Evolutionary conservation across 1,284 basidiomycete species (phyloP).

Genomic region (Waitea zeae): DNA sequence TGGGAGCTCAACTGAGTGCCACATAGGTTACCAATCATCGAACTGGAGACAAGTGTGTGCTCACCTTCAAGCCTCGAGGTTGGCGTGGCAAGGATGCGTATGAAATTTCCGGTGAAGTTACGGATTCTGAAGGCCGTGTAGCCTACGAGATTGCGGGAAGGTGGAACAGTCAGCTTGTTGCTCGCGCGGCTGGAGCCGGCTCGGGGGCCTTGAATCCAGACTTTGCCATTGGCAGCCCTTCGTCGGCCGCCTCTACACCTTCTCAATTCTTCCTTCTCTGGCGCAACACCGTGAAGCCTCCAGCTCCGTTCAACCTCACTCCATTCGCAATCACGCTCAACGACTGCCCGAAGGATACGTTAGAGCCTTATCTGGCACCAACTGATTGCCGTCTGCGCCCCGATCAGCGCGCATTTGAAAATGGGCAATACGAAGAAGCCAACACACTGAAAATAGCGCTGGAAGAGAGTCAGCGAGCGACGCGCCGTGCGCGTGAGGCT

Average conservation of each 20-base stretch:
- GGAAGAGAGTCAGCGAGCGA: constrained; percentile 79
- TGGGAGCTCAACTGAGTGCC: neutral
- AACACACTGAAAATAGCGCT: constrained; percentile 78
- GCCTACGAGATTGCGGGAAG: constrained; percentile 88
- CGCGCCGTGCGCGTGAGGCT: constrained; percentile 61
- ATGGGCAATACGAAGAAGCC: constrained; percentile 81
- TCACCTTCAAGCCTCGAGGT: constrained; percentile 92
- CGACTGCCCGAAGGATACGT: constrained; percentile 49
- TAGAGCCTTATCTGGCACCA: constrained; percentile 65
- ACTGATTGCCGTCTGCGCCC: constrained; percentile 92
- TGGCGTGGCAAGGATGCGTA: constrained; percentile 88
- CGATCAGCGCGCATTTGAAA: constrained; percentile 91
- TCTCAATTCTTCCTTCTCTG: constrained; percentile 74
- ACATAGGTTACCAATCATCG: constrained; percentile 76
- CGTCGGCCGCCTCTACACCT: constrained; percentile 27
- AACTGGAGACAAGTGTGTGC: constrained; percentile 76
- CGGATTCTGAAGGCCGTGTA: constrained; percentile 45
- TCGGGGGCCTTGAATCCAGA: constrained; percentile 64
- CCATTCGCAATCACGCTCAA: constrained; percentile 91
- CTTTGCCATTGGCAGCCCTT: constrained; percentile 27
- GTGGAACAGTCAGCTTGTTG: constrained; percentile 92
- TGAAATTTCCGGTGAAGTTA: constrained; percentile 82
- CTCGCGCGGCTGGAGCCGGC: constrained; percentile 53
- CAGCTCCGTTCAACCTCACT: constrained; percentile 85
- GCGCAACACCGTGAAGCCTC: constrained; percentile 81